Percentiles rank a stretch among this genome's conserved stretches.
Conservation (phyloP, 2,329 filamentous ascomycete genomes). For the Claviceps sorghi region DNA sequence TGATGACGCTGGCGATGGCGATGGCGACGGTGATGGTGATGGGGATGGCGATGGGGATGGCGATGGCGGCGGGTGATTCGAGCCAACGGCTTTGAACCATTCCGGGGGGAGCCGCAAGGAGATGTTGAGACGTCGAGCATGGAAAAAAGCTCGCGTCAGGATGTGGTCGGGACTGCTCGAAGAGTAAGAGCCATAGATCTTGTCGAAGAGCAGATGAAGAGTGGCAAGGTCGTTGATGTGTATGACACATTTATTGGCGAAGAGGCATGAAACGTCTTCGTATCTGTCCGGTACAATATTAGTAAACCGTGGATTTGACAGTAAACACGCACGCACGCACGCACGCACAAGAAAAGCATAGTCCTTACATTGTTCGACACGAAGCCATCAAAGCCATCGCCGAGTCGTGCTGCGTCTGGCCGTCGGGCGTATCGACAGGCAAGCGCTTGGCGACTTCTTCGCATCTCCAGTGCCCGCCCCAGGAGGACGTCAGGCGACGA, state of each 20-base stretch:
- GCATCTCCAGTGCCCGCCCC: conserved; percentile 6
- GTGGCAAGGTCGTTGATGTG: conserved; percentile 2
- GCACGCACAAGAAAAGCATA: background rate
- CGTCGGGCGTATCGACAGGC: background rate
- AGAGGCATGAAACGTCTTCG: conserved; percentile 1
- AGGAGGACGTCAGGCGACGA: conserved; percentile 4
- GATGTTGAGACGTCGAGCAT: background rate
- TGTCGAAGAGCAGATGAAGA: conserved; percentile 1
- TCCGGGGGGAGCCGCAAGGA: background rate
- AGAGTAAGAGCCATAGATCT: background rate
- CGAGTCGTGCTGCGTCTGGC: background rate
- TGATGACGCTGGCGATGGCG: background rate
- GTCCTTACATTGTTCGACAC: conserved; percentile 3
- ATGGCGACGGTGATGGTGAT: background rate
- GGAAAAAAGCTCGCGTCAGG: background rate
- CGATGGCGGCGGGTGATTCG: background rate
- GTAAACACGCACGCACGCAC: background rate
- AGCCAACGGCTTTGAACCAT: conserved; percentile 2
- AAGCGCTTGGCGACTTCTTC: conserved; percentile 5
- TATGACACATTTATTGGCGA: conserved; percentile 1
- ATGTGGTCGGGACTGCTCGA: background rate
- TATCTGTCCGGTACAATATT: background rate
- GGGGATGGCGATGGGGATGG: background rate
- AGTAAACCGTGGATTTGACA: background rate
- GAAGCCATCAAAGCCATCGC: conserved; percentile 2